A percentile compares a stretch with the other conserved stretches of the same genome.
Evolutionary conservation across 2,329 filamentous ascomycete species (phyloP).

Genomic region (Arthrinium puccinioides): DNA sequence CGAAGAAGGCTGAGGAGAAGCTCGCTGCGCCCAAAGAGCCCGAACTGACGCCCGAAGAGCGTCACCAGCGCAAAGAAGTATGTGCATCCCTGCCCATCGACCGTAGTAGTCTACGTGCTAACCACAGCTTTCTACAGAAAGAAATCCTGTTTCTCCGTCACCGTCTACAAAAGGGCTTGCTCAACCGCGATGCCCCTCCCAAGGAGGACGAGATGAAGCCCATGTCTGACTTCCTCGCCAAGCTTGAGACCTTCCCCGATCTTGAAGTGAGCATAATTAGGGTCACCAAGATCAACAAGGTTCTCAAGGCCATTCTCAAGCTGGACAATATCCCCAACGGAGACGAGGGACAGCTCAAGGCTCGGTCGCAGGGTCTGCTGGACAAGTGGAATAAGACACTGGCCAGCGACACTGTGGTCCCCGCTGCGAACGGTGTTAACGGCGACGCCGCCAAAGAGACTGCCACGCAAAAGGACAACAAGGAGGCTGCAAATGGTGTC

Average conservation of each 20-base stretch:
- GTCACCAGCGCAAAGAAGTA: conserved; percentile 52
- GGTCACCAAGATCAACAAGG: conserved; percentile 96
- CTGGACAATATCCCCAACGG: conserved; percentile 79
- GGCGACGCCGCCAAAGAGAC: conserved; percentile 16
- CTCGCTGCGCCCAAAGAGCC: conserved; percentile 42
- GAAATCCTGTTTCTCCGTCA: conserved; percentile 91
- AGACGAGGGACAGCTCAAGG: conserved; percentile 83
- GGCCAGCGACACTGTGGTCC: conserved; percentile 42
- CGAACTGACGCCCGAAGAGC: conserved; percentile 51
- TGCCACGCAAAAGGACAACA: conserved; percentile 20
- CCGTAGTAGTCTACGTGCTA: conserved; percentile 15
- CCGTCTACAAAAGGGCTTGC: conserved; percentile 88
- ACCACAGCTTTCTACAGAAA: conserved; percentile 38
- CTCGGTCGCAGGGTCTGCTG: conserved; percentile 71
- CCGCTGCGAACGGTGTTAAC: conserved; percentile 41
- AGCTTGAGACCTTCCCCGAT: conserved; percentile 72
- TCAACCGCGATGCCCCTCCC: conserved; percentile 77
- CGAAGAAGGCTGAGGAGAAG: conserved; percentile 48
- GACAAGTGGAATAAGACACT: conserved; percentile 84
- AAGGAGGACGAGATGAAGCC: conserved; percentile 75
- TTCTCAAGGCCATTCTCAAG: conserved; percentile 90
- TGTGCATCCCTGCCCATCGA: conserved; percentile 12
- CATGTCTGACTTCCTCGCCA: conserved; percentile 71
- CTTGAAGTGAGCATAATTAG: conserved; percentile 86
- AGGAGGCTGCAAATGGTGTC: conserved; percentile 18